Evolutionary conservation across 352 stramenopile genomes (phyloP), one percentile per base, ranked within the genome.

Genomic region (Pythium folliculosum): DNA sequence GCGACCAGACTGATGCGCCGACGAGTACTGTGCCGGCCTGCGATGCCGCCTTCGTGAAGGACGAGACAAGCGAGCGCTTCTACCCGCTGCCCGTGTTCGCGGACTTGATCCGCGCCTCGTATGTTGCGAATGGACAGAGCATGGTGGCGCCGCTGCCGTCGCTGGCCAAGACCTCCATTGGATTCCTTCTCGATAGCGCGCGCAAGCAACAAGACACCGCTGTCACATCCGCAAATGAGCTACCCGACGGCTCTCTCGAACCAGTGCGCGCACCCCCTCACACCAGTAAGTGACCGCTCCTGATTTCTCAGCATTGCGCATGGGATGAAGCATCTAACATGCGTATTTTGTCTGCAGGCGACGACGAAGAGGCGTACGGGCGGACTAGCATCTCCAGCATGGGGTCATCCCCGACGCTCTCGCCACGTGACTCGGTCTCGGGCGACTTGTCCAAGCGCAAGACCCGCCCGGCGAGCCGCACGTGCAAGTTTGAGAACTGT

Each of bases 401-500:
- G 6, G 13, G 12, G 0, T 50, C 55, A 21, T 61, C 64, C 3
- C 38, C 55, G 21, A 54, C 64, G 10, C 25, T 60, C 22, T 65
- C 64, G 0, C 57, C 64, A 17, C 56, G 56, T 5, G 56, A 63
- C 40, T 21, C 27, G 21, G 35, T 3, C 10, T 1, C 22, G 17
- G 3, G 2, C 13, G 54, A 56, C 30, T 37, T 44, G n/a, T 49
- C 55, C 21, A 66, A 32, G 35, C 21, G 59, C 40, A 73, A 74
- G 47, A 30, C 14, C 6, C 72, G 79, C 21, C 79, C 80, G 5
- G 71, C 80, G 8, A 88, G 76, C 51, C 82, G 82, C 51, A 81
- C 84, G 27, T 91, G 80, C 65, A 89, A 91, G 63, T 74, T 83
- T 51, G 80, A 89, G 51, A 77, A 72, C 35, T 91, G 82, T 56